Evolutionary conservation across 352 stramenopile species (phyloP), one percentile per base, ranked within the genome.

Genomic region (Phytophthora pseudosyringae): DNA sequence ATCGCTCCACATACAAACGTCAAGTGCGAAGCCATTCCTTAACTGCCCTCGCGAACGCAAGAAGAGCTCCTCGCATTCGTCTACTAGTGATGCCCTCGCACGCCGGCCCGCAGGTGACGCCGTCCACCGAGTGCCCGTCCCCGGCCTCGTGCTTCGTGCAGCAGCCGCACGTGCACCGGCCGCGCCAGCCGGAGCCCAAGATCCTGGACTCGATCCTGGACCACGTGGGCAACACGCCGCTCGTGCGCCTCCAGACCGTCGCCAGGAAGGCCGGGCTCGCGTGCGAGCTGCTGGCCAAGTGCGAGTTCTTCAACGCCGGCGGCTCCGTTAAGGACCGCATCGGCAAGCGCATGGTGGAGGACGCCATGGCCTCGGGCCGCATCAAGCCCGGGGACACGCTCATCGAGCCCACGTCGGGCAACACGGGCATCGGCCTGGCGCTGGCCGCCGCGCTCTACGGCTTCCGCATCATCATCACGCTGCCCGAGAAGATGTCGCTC

Each of bases 361-460:
- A 98, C 56, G 95, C 97, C 15, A 96, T 99, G 75, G 76, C 79
- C 13, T 76, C 74, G 2, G 96, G 96, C 10, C 76, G 82, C 18
- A 98, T 99, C 58, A 97, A 97, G 52, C 88, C 88, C 1, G 97
- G 97, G 8, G 94, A 98, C 68, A 99, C 94, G 31, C 75, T 99
- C 13, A 98, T 99, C 44, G 97, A 99, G 75, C 97, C 97, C 4
- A 99, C 97, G 28, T 98, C 89, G 15, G 97, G 97, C 39, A 99
- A 99, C 76, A 99, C 97, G 6, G 89, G 97, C 29, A 99, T 99
- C 64, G 97, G 96, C 21, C 76, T 99, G 36, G 97, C 97, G 28
- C 90, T 99, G 63, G 96, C 97, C 3, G 97, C 96, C 36, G 97
- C 97, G 31, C 91, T 97, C 68, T 98, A 99, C 72, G 97, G 97